Percentiles rank a stretch among this genome's conserved stretches.
phyloP scores from a whole-genome alignment of 805 yeast genomes.

The Myxozyma geophila region DNA sequence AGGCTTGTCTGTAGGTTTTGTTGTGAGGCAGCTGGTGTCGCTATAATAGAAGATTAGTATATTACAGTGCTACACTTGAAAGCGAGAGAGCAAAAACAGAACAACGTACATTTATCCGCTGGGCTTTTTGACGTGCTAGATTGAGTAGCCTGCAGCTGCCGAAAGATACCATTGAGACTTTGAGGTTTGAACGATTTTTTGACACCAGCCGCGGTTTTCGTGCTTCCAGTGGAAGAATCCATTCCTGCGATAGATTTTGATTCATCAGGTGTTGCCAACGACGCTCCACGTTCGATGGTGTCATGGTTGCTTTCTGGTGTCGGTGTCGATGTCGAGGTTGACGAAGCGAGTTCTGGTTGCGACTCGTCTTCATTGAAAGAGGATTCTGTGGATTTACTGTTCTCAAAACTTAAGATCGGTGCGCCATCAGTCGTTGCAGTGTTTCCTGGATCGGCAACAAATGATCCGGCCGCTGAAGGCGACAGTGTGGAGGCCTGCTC shows the following conservation, averaged over 20 bases:
- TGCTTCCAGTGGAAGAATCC: background rate
- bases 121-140: slow-evolving; percentile 17
- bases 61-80: background rate
- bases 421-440: slow-evolving; percentile 7
- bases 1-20: slow-evolving; percentile 1
- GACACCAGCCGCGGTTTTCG: slow-evolving; percentile 4
- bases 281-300: background rate
- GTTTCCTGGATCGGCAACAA: slow-evolving; percentile 7
- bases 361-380: background rate
- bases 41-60: background rate
- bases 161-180: slow-evolving; percentile 45
- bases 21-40: slow-evolving; percentile 18
- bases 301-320: background rate
- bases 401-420: background rate
- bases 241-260: background rate
- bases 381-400: background rate
- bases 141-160: slow-evolving; percentile 28
- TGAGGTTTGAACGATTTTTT: slow-evolving; percentile 47
- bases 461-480: slow-evolving; percentile 18
- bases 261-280: background rate
- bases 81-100: background rate
- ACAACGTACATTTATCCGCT: slow-evolving; percentile 22
- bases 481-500: slow-evolving; percentile 20
- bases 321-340: slow-evolving; percentile 1
- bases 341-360: background rate